Conservation (phyloP, 2,329 filamentous ascomycete genomes). For the Grosmannia huntii region DNA sequence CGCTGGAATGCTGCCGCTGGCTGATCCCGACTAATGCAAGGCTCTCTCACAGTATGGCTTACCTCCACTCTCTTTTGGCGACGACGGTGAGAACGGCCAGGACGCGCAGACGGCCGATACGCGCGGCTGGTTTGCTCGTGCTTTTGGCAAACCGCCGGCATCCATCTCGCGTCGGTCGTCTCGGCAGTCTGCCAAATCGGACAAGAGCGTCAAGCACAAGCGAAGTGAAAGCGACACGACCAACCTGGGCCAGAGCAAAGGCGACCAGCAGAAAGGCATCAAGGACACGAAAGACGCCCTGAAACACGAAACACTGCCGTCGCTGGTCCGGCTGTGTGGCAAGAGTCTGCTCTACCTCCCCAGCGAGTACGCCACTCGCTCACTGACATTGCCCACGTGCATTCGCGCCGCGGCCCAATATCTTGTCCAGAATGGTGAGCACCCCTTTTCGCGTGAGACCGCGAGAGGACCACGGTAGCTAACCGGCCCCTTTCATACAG, state of each 20-base stretch:
- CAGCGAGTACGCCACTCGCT: constrained; percentile 41
- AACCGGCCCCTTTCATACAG: constrained; percentile 4
- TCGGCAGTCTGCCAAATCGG: constrained; percentile 14
- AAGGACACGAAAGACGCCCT: constrained; percentile 18
- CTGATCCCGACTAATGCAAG: not conserved
- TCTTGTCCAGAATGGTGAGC: constrained; percentile 44
- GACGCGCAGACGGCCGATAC: constrained; percentile 8
- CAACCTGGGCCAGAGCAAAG: constrained; percentile 22
- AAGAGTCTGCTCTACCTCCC: constrained; percentile 50
- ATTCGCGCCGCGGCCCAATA: constrained; percentile 54
- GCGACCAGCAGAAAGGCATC: constrained; percentile 30
- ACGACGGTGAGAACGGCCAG: constrained; percentile 15
- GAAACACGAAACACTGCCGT: constrained; percentile 38
- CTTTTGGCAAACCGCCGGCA: constrained; percentile 19
- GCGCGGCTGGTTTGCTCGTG: constrained; percentile 19
- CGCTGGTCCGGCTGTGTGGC: constrained; percentile 50
- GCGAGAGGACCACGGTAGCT: too few species aligned
- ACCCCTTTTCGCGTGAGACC: not conserved
- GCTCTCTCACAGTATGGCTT: constrained; percentile 38
- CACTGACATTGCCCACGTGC: constrained; percentile 49
- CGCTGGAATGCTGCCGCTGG: not conserved
- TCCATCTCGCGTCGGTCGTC: constrained; percentile 6
- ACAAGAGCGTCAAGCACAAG: not conserved
- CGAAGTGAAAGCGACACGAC: constrained; percentile 30
- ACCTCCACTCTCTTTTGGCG: constrained; percentile 24